These are phyloP conservation scores for Mortierella polycephala DNA, from an alignment of 371 early-diverging fungal genomes.

Conservation along the genomic window DNA sequence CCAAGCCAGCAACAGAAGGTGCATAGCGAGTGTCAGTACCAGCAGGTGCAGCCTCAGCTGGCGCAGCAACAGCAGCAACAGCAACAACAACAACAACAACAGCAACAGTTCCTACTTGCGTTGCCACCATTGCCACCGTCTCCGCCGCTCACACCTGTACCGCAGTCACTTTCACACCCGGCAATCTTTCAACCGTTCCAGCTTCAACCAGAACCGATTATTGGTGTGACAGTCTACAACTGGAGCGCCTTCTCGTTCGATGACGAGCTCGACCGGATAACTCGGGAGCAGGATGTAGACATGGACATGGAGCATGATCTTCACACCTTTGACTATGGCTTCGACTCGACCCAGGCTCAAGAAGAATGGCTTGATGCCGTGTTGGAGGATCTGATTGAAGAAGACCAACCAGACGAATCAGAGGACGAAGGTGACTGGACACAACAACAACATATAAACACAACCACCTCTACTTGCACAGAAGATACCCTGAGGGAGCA, in stretches of 20 bases:
- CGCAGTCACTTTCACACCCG: conserved; percentile 5
- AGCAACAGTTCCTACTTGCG: conserved; percentile 1
- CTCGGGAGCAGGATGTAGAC: conserved; percentile 31
- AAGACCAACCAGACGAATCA: conserved; percentile 28
- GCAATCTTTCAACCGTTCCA: conserved; percentile 6
- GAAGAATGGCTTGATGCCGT: conserved; percentile 52
- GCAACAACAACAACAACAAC: not conserved
- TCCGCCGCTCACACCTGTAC: conserved; percentile 15
- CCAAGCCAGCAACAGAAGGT: no score
- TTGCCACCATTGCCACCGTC: conserved; percentile 21
- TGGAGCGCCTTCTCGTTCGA: conserved; percentile 42
- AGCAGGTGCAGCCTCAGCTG: not conserved
- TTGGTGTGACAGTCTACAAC: not conserved
- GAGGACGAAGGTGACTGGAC: no score
- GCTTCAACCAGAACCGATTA: not conserved
- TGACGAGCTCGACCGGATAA: conserved; percentile 46
- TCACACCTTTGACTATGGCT: conserved; percentile 12
- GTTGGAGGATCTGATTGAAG: conserved; percentile 48
- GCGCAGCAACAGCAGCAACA: conserved; percentile 1
- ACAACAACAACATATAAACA: conserved; percentile 7
- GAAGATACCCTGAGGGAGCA: conserved; percentile 20
- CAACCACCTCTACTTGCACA: conserved; percentile 4
- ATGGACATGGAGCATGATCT: conserved; percentile 21
- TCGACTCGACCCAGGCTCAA: conserved; percentile 36
- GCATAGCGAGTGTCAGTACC: no score